Evolutionary conservation across 2,329 filamentous ascomycete genomes (phyloP).

Genomic region (Cucurbitaria berberidis): DNA sequence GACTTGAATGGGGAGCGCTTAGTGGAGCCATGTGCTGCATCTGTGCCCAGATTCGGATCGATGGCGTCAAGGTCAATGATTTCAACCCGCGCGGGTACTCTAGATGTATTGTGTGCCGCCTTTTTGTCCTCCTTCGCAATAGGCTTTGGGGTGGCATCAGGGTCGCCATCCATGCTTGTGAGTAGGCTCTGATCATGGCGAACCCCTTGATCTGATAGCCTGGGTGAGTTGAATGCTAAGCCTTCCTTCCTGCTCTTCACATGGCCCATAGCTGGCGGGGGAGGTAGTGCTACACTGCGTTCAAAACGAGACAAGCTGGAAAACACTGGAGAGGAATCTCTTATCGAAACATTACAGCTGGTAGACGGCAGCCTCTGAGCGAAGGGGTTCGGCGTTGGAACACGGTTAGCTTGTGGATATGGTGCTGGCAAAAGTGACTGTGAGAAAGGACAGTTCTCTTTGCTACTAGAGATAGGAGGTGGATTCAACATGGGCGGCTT

Average conservation of each 20-base stretch:
- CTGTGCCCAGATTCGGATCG: slow-evolving; percentile 12
- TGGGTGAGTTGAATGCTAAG: slow-evolving; percentile 7
- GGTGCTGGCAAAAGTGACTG: slow-evolving; percentile 18
- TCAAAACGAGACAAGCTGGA: slow-evolving; percentile 21
- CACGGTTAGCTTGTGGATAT: slow-evolving; percentile 12
- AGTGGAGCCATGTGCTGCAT: slow-evolving; percentile 1
- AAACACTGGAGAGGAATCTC: slow-evolving; percentile 22
- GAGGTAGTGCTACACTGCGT: slow-evolving; percentile 4
- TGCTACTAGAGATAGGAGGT: slow-evolving; percentile 16
- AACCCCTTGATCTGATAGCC: slow-evolving; percentile 5
- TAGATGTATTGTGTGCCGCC: background rate
- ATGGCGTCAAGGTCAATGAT: slow-evolving; percentile 32
- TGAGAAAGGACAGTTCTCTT: slow-evolving; percentile 23
- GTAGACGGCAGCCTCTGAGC: slow-evolving; percentile 10
- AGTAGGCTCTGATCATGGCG: slow-evolving; percentile 26
- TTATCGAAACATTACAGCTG: slow-evolving; percentile 31
- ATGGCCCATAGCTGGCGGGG: slow-evolving; percentile 3
- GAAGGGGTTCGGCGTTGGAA: slow-evolving; percentile 32
- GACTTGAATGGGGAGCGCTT: slow-evolving; percentile 25
- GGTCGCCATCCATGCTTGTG: background rate
- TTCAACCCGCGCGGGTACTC: slow-evolving; percentile 15
- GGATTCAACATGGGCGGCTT: slow-evolving; percentile 9
- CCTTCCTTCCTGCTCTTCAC: slow-evolving; percentile 40
- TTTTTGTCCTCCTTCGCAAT: slow-evolving; percentile 1
- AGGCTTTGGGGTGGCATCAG: background rate